phyloP scores from a whole-genome alignment of 805 yeast genomes.

The Suhomyces emberorum region DNA sequence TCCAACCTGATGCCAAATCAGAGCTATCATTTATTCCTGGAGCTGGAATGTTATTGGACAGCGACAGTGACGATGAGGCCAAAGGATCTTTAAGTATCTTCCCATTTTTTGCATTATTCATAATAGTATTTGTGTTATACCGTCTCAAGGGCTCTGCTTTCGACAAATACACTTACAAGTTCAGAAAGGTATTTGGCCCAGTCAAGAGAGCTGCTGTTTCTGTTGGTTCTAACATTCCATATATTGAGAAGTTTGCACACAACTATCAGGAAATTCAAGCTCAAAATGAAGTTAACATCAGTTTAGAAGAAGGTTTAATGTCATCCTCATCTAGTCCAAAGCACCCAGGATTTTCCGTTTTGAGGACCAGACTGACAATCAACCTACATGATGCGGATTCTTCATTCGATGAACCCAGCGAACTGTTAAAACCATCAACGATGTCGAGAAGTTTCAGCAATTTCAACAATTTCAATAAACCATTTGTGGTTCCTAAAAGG shows the following conservation, averaged over 20 bases:
- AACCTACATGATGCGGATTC: constrained; percentile 21
- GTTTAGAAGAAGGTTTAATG: constrained; percentile 35
- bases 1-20: constrained; percentile 39
- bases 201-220: constrained; percentile 10
- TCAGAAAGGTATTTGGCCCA: constrained; percentile 13
- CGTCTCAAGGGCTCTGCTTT: constrained; percentile 5
- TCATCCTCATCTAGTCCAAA: constrained; percentile 12
- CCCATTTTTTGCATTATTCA: constrained; percentile 10
- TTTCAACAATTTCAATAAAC: constrained; percentile 31
- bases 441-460: constrained; percentile 15
- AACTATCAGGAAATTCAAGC: constrained; percentile 17
- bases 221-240: constrained; percentile 22
- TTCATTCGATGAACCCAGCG: constrained; percentile 1
- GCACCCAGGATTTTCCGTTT: constrained; percentile 18
- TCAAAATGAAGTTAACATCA: constrained; percentile 19
- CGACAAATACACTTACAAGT: constrained; percentile 6
- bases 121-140: constrained; percentile 17
- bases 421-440: background rate
- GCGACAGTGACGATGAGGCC: constrained; percentile 11
- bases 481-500: constrained; percentile 32
- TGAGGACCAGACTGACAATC: constrained; percentile 37
- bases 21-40: constrained; percentile 32
- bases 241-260: constrained; percentile 11
- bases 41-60: constrained; percentile 14
- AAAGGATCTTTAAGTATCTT: constrained; percentile 10